These are phyloP conservation scores for Citrullus amarus DNA, from an alignment of 306 rosid genomes.

Conservation along the genomic window DNA sequence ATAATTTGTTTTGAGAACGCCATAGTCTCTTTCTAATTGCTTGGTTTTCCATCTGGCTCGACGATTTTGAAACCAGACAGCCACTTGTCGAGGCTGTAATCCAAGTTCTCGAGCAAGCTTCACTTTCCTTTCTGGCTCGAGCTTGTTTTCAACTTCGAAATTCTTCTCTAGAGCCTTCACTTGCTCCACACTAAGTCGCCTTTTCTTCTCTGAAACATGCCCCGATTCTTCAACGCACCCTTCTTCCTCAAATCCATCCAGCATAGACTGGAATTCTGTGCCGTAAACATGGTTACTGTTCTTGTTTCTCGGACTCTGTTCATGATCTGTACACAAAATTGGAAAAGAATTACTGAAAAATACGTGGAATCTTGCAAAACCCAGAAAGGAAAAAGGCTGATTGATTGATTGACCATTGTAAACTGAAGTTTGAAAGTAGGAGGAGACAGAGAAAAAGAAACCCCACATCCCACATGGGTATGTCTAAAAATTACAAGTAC, in stretches of 20 bases:
- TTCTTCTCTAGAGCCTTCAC: constrained; percentile 94
- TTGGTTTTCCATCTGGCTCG: constrained; percentile 98
- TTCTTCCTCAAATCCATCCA: constrained; percentile 73
- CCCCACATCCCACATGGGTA: not conserved
- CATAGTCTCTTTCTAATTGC: constrained; percentile 84
- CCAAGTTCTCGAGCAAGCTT: constrained; percentile 88
- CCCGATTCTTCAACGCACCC: constrained; percentile 46
- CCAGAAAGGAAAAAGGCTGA: not conserved
- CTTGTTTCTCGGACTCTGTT: constrained; percentile 8
- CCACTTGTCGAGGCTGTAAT: constrained; percentile 83
- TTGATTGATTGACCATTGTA: not conserved
- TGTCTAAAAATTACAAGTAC: not conserved
- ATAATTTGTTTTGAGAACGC: constrained; percentile 54
- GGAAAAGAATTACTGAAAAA: not conserved
- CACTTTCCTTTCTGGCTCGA: constrained; percentile 83
- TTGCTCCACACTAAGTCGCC: constrained; percentile 68
- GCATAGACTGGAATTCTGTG: constrained; percentile 55
- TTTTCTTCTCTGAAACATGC: constrained; percentile 70
- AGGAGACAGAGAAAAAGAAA: not conserved
- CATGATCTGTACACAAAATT: constrained; percentile 17
- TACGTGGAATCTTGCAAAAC: not conserved
- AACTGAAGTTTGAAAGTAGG: not conserved
- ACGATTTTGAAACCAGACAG: constrained; percentile 99
- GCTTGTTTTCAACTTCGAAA: constrained; percentile 93
- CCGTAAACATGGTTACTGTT: constrained; percentile 22